Base-by-base conservation (phyloP, 2,329 filamentous ascomycete genomes). In the Amauroascus verrucosus region DNA sequence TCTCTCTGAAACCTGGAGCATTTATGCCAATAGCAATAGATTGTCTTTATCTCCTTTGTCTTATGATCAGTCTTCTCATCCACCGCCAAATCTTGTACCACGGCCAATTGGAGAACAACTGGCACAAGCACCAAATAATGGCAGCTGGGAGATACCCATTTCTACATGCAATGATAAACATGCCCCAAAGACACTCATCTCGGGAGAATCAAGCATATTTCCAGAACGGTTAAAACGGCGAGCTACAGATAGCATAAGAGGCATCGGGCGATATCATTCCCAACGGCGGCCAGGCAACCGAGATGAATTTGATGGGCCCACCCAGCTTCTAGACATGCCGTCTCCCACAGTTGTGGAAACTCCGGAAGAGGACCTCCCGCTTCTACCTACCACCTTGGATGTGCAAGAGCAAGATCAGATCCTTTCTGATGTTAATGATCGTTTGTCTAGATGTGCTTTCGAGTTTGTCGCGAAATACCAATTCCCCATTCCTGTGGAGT, bases 381-480 rank as follows among this genome's bases (percentile, higher is more conserved):
- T 86, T 67, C 80, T 93, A 30, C 88, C 88, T 45, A 89, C 86
- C 63, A 88, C 89, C 67, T 78, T 94, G 48, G 79, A 86, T 63
- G 83, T 88, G 51, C 83, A 88, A 70, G 88, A 94, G 70, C 88
- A 94, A 74, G 87, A 93, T 71, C 80, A 79, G 64, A 86, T 94
- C 61, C 75, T 93, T 54, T 81, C 80, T 54, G 80, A 84, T 68
- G 86, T 93, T 69, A 93, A 93, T 72, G 86, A 91, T 70, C 80
- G 87, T 57, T 76, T 94, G 44, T 89, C 87, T 22, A 85, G 86
- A 68, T 93, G 87, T 67, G 88, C 87, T 30, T 94, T 85, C 75
- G 86, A 94, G 71, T 94, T 94, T 70, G 84, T 94, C 63, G 88
- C 88, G 62, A 89, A 88, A 70, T 93, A 93, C 67, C 87, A 91